Percentiles rank a stretch among this genome's conserved stretches.
Conservation (phyloP, 1,284 basidiomycete species). For the Dichomitus squalens region DNA sequence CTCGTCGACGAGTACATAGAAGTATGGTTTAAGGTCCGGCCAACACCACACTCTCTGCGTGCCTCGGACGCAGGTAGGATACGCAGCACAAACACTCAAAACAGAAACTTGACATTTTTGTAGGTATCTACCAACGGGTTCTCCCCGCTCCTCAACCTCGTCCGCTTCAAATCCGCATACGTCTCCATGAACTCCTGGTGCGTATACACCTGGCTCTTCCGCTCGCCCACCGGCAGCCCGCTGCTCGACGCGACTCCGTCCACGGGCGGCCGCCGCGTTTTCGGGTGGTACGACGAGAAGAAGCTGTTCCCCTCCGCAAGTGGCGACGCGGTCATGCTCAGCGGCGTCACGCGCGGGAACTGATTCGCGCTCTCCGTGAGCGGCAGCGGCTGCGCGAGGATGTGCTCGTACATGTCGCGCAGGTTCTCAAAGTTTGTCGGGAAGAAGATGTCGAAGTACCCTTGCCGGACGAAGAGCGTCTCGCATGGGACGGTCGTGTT, state of each 20-base stretch:
- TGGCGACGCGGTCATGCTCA: conserved; percentile 46
- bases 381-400: conserved; percentile 61
- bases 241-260: conserved; percentile 73
- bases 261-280: conserved; percentile 58
- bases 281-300: conserved; percentile 67
- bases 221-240: conserved; percentile 79
- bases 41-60: too few relatives aligned
- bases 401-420: conserved; percentile 81
- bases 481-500: conserved; percentile 87
- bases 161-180: conserved; percentile 74
- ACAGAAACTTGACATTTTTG: conserved; percentile 87
- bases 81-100: conserved; percentile 43
- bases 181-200: conserved; percentile 85
- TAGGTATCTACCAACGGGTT: conserved; percentile 90
- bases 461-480: conserved; percentile 92
- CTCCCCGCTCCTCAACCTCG: conserved; percentile 74
- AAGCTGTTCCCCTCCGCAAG: conserved; percentile 61
- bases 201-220: conserved; percentile 79
- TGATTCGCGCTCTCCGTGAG: conserved; percentile 36
- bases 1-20: too few relatives aligned
- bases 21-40: too few relatives aligned
- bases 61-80: too few relatives aligned
- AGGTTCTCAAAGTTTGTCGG: conserved; percentile 91
- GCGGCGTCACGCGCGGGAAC: conserved; percentile 26
- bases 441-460: conserved; percentile 99